Evolutionary conservation across 1,284 basidiomycete genomes (phyloP), one percentile per base, ranked within the genome.

Genomic region (Rhizoctonia solani): DNA sequence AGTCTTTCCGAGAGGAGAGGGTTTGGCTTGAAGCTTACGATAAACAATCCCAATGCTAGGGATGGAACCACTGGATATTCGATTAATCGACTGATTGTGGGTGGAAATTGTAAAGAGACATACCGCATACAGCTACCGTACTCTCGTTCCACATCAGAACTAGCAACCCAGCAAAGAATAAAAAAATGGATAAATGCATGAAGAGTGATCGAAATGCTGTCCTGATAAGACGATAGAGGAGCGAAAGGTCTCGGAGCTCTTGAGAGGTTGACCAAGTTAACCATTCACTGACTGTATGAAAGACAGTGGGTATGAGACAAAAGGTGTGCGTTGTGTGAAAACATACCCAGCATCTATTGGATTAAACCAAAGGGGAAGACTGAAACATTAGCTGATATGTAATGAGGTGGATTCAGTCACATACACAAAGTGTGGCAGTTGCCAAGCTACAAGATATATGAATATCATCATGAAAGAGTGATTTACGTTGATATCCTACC

Each of bases 91-190:
- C 19, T 21, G 14, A 5, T 14, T 55, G 8, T 8, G 37, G 37
- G 37, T 16, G 37, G 9, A 39, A 39, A 8, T 8, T 39, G 8
- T 39, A n/a, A n/a, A n/a, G 16, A 30, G 29, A 44, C 63, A 9
- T 32, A 47, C 41, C 46, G 29, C 49, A 66, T 42, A 66, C 63
- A 23, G 37, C 37, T 16, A 39, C 9, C 9, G 23, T 42, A 30
- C 39, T 42, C n/a, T 47, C 52, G 63, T 54, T 47, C 42, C 50
- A 66, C 30, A 66, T 66, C 29, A 66, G 29, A n/a, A 66, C 52
- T 25, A 54, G 16, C 8, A 66, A 39, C 11, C 63, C 63, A 8
- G 63, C 63, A 46, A 66, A 66, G 63, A 66, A 66, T 1, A 66
- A 29, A 29, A 54, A 66, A 16, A 66, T 66, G 5, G 63, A 66